Base-by-base conservation (phyloP, 2,329 filamentous ascomycete genomes). In the Aspergillus phoenicis region DNA sequence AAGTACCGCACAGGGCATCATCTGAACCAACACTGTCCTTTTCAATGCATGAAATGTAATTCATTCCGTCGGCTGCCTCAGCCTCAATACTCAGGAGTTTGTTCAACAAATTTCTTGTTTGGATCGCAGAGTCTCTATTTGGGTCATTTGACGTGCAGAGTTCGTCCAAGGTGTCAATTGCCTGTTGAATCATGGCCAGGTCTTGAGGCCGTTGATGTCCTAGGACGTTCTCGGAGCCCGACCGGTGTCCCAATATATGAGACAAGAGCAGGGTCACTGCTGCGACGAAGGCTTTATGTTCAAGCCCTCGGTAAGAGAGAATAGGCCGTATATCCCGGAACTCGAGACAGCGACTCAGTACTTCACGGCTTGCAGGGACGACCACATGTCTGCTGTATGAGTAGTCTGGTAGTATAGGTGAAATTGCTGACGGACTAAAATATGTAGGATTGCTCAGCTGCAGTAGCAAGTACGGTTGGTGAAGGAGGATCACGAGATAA, bases 201-300 rank as follows among this genome's bases (percentile, higher is more conserved):
- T 55, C 38, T 13, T 43, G 39, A 15, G 52, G 38, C 11, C 52
- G 36, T 17, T 55, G 52, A 24, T 55, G 52, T 43, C 45, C 52
- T 15, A 55, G 26, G 7, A 43, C 24, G 28, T 43, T 55, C n/a
- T 38, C 24, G 3, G 38, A 8, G 4, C 52, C 52, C 24, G 17
- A 15, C 4, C 39, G 38, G 38, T 55, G 52, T 33, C 52, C 38
- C 10, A 41, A n/a, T 5, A 43, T 45, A 20, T 55, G 52, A 17
- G 39, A 43, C 10, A 55, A 28, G 8, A 55, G 22, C n/a, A 41
- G 52, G 13, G 52, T 24, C 6, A 43, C 39, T 22, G 52, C 52
- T 10, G 52, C 39, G 11, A 28, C 20, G 38, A 43, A 55, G 38
- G 52, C 52, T 26, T 55, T 55, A 39, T 43, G 38, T 7, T 55